Evolutionary conservation across 2,329 filamentous ascomycete species (phyloP), one percentile per base, ranked within the genome.

Genomic region (Pseudopithomyces chartarum): DNA sequence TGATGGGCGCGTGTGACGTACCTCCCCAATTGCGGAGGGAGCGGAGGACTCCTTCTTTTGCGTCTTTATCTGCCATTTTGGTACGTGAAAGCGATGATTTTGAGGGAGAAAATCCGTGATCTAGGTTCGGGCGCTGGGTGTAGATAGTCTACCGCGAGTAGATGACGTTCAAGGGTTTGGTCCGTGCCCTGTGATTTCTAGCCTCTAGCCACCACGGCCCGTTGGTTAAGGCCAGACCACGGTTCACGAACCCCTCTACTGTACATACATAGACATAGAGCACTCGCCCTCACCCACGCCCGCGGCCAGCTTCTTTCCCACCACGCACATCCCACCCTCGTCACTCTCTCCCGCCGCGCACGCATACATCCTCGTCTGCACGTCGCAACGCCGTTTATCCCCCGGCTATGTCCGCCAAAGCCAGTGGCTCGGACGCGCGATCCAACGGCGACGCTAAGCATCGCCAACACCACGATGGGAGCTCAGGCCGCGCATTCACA

Each of bases 401-500:
- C 15, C 39, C 26, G 50, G 50, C 55, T 45, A 79, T 80, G 78
- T 79, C 78, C 36, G 77, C 75, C 54, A 80, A 75, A 63, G 70
- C 79, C 26, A 78, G 75, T 53, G 80, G 80, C 62, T 68, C 78
- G 49, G 74, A 80, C 67, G 59, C 65, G 67, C 71, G 62, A 63
- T 59, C 59, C 8, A 71, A 75, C 54, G 78, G 77, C 47, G 69
- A 74, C 45, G 73, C 76, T 40, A 75, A 74, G 59, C 69, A 74
- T 52, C 86, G 87, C 67, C 83, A 87, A 56, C 90, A 92, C 78
- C 88, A 91, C 74, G 90, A 92, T 74, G 90, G 90, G 63, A 90
- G 89, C 76, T 85, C 89, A 64, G 86, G 86, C 57, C 87, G 91
- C 66, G 85, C 90, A 73, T 97, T 87, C 78, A 99, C 95, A 1